A percentile compares a stretch with the other conserved stretches of the same genome.
These are phyloP conservation scores for Pleurotus pulmonarius DNA, from an alignment of 768 basidiomycete species.

Conservation along the genomic window DNA sequence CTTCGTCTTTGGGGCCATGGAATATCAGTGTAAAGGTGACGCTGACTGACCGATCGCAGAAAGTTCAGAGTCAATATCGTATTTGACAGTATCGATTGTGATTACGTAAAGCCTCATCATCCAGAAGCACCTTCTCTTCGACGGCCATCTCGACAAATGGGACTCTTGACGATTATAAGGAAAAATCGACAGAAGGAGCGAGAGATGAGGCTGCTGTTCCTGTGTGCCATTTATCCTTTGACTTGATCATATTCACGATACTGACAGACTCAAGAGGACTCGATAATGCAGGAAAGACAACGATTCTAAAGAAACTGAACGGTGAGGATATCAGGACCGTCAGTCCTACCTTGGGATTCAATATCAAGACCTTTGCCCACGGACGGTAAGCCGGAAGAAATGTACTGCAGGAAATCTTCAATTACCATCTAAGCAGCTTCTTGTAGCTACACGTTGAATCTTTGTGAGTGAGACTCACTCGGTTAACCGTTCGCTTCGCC, in stretches of 20 bases:
- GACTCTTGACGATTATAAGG: conserved; percentile 92
- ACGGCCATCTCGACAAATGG: conserved; percentile 46
- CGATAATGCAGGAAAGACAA: conserved; percentile 99
- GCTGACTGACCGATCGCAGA: neutral
- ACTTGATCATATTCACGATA: neutral
- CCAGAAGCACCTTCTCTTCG: no score
- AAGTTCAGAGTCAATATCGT: neutral
- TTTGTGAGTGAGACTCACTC: conserved; percentile 47
- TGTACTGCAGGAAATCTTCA: conserved; percentile 12
- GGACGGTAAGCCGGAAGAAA: conserved; percentile 61
- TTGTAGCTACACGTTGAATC: conserved; percentile 71
- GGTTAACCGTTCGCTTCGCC: conserved; percentile 13
- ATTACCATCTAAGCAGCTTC: conserved; percentile 17
- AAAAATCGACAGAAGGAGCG: conserved; percentile 95
- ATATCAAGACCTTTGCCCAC: conserved; percentile 95
- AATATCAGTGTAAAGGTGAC: neutral
- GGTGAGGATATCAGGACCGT: conserved; percentile 86
- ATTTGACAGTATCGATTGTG: neutral
- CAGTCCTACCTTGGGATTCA: conserved; percentile 95
- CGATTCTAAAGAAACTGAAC: conserved; percentile 92
- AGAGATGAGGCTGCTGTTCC: conserved; percentile 94
- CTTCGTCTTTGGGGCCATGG: conserved; percentile 61
- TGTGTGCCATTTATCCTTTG: conserved; percentile 44
- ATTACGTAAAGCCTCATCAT: no score
- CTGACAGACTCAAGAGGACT: conserved; percentile 63